Percentiles rank a stretch among this genome's conserved stretches.
Conservation (phyloP, 306 rosid genomes). For the Macrotyloma uniflorum region DNA sequence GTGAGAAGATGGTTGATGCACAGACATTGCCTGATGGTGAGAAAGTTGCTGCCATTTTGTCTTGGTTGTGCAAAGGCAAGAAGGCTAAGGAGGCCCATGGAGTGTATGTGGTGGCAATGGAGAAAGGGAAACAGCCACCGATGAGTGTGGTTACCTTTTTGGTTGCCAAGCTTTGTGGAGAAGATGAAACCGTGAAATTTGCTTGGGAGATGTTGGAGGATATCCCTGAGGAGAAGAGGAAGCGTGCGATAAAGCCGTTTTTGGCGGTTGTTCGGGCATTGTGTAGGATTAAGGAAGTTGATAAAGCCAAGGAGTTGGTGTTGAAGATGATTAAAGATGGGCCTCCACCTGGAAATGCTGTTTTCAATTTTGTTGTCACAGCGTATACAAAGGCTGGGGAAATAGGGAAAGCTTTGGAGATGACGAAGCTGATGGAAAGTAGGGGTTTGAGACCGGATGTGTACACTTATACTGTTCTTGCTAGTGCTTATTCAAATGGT, state of each 20-base stretch:
- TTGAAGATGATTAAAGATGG: conserved; percentile 68
- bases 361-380: conserved; percentile 68
- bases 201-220: conserved; percentile 64
- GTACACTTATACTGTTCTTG: conserved; percentile 68
- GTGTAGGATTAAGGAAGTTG: conserved; percentile 65
- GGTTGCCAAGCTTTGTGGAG: conserved; percentile 52
- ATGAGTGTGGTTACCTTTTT: conserved; percentile 43
- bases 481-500: conserved; percentile 71
- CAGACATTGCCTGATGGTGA: conserved; percentile 54
- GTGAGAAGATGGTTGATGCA: conserved; percentile 64
- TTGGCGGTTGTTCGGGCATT: conserved; percentile 60
- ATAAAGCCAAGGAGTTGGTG: conserved; percentile 64
- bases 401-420: conserved; percentile 61
- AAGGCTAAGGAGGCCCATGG: conserved; percentile 57
- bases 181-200: conserved; percentile 57
- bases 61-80: conserved; percentile 72
- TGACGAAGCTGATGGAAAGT: conserved; percentile 64
- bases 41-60: conserved; percentile 62
- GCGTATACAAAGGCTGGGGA: conserved; percentile 66
- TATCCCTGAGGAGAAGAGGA: conserved; percentile 48
- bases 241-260: conserved; percentile 64
- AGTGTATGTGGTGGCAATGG: conserved; percentile 59
- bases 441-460: conserved; percentile 91
- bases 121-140: conserved; percentile 46
- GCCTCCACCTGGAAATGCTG: conserved; percentile 85